A percentile compares a stretch with the other conserved stretches of the same genome.
Evolutionary conservation across 768 basidiomycete genomes (phyloP).

Genomic region (Lenzites betulinus): DNA sequence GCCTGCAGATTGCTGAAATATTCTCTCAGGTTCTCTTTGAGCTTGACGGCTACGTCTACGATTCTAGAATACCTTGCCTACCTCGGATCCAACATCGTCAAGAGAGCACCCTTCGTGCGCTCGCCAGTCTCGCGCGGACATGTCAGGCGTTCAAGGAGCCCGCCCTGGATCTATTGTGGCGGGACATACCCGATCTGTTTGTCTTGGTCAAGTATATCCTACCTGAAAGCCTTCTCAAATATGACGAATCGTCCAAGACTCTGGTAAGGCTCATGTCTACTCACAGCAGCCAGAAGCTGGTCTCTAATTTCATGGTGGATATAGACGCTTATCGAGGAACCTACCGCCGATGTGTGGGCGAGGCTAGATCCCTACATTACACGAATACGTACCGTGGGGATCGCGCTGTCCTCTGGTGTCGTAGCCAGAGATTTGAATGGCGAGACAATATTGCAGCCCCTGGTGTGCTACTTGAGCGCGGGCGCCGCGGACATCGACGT

Average conservation of each 20-base stretch:
- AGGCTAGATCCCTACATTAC: background rate
- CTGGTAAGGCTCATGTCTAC: background rate
- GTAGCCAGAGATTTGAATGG: background rate
- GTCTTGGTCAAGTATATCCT: background rate
- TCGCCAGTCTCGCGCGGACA: constrained; percentile 72
- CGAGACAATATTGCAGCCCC: background rate
- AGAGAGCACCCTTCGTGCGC: constrained; percentile 39
- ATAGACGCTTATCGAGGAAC: background rate
- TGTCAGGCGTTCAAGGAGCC: constrained; percentile 72
- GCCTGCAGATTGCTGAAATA: background rate
- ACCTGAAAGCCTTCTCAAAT: background rate
- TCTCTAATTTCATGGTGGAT: too few species aligned
- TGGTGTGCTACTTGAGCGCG: background rate
- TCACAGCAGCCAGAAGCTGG: background rate
- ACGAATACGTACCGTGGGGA: background rate
- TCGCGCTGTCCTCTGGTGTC: background rate
- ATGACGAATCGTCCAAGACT: background rate
- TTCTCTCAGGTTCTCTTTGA: background rate
- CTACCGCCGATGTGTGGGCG: background rate
- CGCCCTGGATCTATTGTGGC: too few species aligned
- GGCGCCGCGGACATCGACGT: background rate
- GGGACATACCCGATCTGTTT: too few species aligned
- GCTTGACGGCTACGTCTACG: background rate
- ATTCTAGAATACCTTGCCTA: background rate
- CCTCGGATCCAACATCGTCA: background rate